Evolutionary conservation across 306 rosid genomes (phyloP).

Genomic region (Cucumis hystrix): DNA sequence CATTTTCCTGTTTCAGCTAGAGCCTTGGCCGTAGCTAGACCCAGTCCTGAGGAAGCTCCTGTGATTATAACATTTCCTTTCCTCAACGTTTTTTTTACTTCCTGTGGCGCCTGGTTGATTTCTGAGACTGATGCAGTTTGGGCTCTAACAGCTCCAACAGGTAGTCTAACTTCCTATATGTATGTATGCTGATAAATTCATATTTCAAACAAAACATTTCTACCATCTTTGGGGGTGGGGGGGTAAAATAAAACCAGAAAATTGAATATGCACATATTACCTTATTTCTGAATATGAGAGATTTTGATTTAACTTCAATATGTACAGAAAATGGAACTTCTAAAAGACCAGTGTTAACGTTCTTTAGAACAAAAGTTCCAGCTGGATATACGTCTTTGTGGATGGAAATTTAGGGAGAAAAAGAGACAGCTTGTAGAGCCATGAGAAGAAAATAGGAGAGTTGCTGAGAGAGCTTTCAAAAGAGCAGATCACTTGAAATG

Average conservation of each 20-base stretch:
- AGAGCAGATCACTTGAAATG: background rate
- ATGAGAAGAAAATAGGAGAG: background rate
- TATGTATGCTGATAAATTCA: background rate
- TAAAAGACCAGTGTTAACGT: background rate
- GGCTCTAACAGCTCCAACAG: constrained; percentile 36
- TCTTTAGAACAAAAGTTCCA: background rate
- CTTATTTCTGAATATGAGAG: background rate
- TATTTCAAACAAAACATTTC: background rate
- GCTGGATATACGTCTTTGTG: background rate
- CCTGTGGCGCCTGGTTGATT: constrained; percentile 34
- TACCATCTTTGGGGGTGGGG: background rate
- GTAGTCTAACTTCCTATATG: background rate
- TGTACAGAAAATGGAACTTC: background rate
- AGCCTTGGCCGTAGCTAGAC: constrained; percentile 92
- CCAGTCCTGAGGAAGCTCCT: constrained; percentile 86
- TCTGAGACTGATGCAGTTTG: constrained; percentile 51
- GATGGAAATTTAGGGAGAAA: background rate
- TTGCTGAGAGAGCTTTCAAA: no score
- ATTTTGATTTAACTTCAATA: background rate
- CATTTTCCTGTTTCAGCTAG: constrained; percentile 93
- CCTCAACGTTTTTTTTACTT: constrained; percentile 76
- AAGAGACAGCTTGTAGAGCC: constrained; percentile 3
- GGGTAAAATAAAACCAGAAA: background rate
- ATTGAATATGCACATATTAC: background rate
- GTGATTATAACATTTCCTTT: constrained; percentile 73